These are phyloP conservation scores for Pyracantha coccinea DNA, from an alignment of 331 rosid genomes.

Conservation along the genomic window DNA sequence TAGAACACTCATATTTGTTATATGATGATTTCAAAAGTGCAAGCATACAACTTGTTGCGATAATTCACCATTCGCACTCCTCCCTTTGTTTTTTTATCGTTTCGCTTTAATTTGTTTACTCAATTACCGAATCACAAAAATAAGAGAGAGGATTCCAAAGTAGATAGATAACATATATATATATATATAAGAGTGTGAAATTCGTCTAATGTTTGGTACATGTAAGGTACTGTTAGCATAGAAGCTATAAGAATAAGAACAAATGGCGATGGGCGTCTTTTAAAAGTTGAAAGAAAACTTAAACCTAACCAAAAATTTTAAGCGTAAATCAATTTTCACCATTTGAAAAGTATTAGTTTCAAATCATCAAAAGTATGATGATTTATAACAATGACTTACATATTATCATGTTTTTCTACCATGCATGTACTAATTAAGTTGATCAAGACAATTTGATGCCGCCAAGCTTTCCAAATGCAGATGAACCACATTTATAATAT, in stretches of 20 bases:
- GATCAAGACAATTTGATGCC: neutral
- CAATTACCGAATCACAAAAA: too few species aligned
- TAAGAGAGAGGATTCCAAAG: too few species aligned
- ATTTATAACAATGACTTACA: neutral
- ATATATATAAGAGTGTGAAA: too few species aligned
- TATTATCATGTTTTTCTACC: neutral
- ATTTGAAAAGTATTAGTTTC: neutral
- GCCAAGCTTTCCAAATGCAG: neutral
- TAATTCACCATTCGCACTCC: neutral
- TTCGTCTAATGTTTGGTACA: too few species aligned
- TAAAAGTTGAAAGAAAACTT: neutral
- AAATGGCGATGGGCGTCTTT: too few species aligned
- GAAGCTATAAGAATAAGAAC: too few species aligned
- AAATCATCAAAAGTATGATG: neutral
- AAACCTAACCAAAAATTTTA: neutral
- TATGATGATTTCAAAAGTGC: neutral
- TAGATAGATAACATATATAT: too few species aligned
- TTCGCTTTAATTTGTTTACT: too few species aligned
- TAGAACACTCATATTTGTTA: neutral
- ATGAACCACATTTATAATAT: neutral
- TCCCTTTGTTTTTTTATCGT: too few species aligned
- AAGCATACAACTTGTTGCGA: neutral
- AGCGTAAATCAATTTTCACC: neutral
- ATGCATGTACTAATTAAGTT: neutral
- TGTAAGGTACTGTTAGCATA: too few species aligned